Conservation (phyloP, 2,329 filamentous ascomycete genomes). For the Hymenoscyphus infarciens region DNA sequence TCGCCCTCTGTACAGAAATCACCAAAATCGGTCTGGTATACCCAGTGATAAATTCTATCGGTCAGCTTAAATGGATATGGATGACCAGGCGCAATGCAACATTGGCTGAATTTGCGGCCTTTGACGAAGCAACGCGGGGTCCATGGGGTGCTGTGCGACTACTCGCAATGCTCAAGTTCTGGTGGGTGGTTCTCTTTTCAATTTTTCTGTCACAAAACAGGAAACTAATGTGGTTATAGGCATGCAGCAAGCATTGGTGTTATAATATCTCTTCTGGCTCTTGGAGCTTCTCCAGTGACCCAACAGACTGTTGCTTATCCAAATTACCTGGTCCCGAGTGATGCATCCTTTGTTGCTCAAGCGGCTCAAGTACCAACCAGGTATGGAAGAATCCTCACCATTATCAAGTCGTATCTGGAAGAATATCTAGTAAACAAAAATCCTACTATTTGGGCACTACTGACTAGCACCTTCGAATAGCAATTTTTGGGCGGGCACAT, state of each 20-base stretch:
- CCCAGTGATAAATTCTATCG: constrained; percentile 32
- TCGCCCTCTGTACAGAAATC: constrained; percentile 33
- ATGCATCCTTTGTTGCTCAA: neutral
- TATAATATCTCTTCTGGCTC: constrained; percentile 24
- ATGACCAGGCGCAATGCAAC: constrained; percentile 28
- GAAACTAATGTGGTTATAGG: neutral
- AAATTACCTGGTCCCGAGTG: constrained; percentile 18
- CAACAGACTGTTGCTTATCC: constrained; percentile 33
- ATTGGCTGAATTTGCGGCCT: constrained; percentile 33
- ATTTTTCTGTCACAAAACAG: neutral
- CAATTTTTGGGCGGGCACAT: too few species aligned
- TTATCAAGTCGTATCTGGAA: too few species aligned
- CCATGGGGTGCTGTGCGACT: constrained; percentile 33
- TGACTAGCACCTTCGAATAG: too few species aligned
- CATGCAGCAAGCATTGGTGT: neutral
- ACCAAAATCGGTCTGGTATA: constrained; percentile 35
- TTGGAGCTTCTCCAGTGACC: constrained; percentile 34
- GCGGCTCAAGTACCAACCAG: too few species aligned
- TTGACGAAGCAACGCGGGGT: constrained; percentile 37
- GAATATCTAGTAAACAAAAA: too few species aligned
- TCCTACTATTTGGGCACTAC: too few species aligned
- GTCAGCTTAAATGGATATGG: constrained; percentile 38
- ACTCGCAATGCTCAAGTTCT: constrained; percentile 21
- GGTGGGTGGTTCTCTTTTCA: neutral
- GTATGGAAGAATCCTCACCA: too few species aligned